These are phyloP conservation scores for Apodospora peruviana DNA, from an alignment of 495 filamentous ascomycete species.

Conservation along the genomic window DNA sequence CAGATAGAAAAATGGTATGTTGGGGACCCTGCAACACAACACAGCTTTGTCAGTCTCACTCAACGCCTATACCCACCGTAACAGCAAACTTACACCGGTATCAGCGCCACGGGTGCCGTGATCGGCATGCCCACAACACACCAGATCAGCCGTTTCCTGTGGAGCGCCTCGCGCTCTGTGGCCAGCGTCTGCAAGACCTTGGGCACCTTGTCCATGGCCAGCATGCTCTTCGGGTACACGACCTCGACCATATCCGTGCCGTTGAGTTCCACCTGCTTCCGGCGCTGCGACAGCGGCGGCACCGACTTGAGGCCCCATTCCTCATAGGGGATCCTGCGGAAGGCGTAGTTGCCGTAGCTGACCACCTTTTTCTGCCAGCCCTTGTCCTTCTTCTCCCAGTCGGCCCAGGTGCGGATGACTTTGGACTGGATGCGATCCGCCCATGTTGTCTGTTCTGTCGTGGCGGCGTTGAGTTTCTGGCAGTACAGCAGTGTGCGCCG, in stretches of 20 bases:
- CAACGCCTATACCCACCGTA: not conserved
- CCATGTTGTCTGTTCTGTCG: conserved; percentile 44
- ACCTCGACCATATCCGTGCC: conserved; percentile 67
- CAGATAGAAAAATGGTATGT: conserved; percentile 97
- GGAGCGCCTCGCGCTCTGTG: conserved; percentile 74
- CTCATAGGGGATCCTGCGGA: conserved; percentile 86
- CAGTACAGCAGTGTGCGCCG: conserved; percentile 89
- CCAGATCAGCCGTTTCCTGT: conserved; percentile 70
- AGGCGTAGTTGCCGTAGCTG: conserved; percentile 74
- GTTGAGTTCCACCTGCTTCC: conserved; percentile 55
- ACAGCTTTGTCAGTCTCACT: conserved; percentile 2
- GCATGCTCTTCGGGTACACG: conserved; percentile 65
- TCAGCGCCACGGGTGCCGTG: conserved; percentile 69
- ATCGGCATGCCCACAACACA: conserved; percentile 79
- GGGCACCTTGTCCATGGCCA: conserved; percentile 56
- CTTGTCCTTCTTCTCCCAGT: conserved; percentile 77
- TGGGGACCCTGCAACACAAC: conserved; percentile 60
- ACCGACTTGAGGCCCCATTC: conserved; percentile 97
- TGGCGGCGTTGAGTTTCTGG: conserved; percentile 55
- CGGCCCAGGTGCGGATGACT: conserved; percentile 69
- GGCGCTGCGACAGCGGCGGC: conserved; percentile 69
- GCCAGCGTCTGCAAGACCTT: conserved; percentile 58
- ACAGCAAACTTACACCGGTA: conserved; percentile 66
- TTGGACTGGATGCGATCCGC: conserved; percentile 61
- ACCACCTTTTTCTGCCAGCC: conserved; percentile 87